Evolutionary conservation across 2,329 filamentous ascomycete species (phyloP).

Genomic region (Cytospora chrysosperma): DNA sequence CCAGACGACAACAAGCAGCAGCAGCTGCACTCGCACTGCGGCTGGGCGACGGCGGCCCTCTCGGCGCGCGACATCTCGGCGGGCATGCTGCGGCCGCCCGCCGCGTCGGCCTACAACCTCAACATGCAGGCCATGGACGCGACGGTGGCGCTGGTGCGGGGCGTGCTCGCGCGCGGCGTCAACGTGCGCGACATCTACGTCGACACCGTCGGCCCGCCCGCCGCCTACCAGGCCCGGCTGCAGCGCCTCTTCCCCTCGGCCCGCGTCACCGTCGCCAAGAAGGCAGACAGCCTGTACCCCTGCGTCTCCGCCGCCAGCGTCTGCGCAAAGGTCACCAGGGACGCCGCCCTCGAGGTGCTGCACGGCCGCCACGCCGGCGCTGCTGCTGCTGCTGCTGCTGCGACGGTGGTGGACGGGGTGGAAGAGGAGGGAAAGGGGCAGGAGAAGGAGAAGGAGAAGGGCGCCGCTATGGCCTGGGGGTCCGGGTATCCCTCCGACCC

Average conservation of each 20-base stretch:
- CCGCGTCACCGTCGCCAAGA: constrained; percentile 77
- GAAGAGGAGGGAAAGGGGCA: constrained; percentile 26
- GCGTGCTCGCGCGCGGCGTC: constrained; percentile 73
- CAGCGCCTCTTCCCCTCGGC: constrained; percentile 79
- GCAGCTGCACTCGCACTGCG: constrained; percentile 56
- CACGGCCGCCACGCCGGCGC: constrained; percentile 44
- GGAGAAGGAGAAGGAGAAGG: constrained; percentile 34
- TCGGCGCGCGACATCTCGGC: constrained; percentile 81
- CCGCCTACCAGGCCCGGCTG: constrained; percentile 79
- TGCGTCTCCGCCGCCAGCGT: constrained; percentile 92
- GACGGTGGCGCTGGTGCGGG: constrained; percentile 77
- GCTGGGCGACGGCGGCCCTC: constrained; percentile 80
- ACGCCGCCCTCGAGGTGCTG: constrained; percentile 80
- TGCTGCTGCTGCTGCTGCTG: too few relatives aligned
- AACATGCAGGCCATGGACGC: constrained; percentile 96
- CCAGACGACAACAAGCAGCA: constrained; percentile 39
- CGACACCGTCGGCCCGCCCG: constrained; percentile 86
- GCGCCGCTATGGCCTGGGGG: constrained; percentile 66
- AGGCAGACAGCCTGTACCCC: constrained; percentile 89
- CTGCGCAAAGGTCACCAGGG: constrained; percentile 92
- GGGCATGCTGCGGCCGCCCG: constrained; percentile 68
- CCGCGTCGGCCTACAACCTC: constrained; percentile 80
- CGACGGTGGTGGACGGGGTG: constrained; percentile 31
- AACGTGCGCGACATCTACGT: constrained; percentile 90
- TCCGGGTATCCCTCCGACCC: constrained; percentile 91